A percentile compares a stretch with the other conserved stretches of the same genome.
These are phyloP conservation scores for Colletotrichum sp. DNA, from an alignment of 2,329 filamentous ascomycete species.

Conservation along the genomic window DNA sequence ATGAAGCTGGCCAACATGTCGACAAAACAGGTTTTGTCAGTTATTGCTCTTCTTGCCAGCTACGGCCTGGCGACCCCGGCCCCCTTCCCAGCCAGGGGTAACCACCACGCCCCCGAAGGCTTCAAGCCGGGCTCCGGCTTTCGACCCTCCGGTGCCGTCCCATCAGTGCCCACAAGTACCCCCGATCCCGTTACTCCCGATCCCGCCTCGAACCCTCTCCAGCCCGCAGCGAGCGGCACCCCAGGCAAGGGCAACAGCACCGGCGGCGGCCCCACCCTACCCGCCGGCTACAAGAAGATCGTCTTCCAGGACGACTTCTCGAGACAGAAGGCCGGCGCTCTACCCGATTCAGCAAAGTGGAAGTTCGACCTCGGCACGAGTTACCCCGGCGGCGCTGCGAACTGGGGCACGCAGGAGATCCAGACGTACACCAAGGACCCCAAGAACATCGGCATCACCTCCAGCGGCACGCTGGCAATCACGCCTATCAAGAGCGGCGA, in stretches of 20 bases:
- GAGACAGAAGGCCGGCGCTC: conserved; percentile 28
- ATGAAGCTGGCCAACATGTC: neutral
- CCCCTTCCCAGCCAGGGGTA: neutral
- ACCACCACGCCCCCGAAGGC: neutral
- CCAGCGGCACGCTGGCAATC: conserved; percentile 20
- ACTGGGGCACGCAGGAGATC: conserved; percentile 56
- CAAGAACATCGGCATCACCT: conserved; percentile 45
- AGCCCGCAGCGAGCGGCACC: neutral
- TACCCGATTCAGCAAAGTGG: conserved; percentile 46
- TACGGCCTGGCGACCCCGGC: conserved; percentile 5
- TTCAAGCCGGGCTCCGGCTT: neutral
- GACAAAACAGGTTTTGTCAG: conserved; percentile 9
- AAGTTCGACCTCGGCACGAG: conserved; percentile 45
- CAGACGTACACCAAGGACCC: conserved; percentile 47
- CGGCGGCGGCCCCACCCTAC: conserved; percentile 2
- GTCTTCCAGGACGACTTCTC: conserved; percentile 35
- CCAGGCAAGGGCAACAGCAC: neutral
- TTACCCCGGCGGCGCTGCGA: conserved; percentile 48
- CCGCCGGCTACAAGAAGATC: conserved; percentile 23
- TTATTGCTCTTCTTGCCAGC: conserved; percentile 13
- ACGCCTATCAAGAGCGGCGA: conserved; percentile 30
- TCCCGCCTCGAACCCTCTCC: neutral
- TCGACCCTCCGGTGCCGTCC: neutral
- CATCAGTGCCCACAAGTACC: neutral
- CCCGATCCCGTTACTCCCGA: neutral